Evolutionary conservation across 2,329 filamentous ascomycete species (phyloP).

Genomic region (Colletotrichum camelliae): DNA sequence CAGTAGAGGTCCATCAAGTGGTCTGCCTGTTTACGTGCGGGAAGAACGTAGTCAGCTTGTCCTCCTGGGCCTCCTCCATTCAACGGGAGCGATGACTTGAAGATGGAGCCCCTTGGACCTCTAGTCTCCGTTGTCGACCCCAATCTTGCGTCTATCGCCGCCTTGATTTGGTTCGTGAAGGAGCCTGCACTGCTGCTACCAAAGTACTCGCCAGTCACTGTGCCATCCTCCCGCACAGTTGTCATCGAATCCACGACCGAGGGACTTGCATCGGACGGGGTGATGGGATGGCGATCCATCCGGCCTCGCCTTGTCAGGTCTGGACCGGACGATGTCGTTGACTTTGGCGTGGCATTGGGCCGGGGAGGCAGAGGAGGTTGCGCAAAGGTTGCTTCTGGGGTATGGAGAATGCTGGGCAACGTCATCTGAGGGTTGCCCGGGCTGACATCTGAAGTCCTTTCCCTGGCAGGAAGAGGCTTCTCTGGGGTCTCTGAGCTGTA

Average conservation of each 20-base stretch:
- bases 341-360: neutral
- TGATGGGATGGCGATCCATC: constrained; percentile 4
- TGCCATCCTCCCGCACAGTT: constrained; percentile 45
- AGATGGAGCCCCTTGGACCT: constrained; percentile 1
- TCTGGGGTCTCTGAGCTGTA: constrained; percentile 27
- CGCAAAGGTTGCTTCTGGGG: neutral
- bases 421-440: neutral
- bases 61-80: neutral
- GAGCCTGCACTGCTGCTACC: constrained; percentile 52
- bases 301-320: neutral
- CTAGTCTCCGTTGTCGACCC: constrained; percentile 12
- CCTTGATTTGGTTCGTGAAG: constrained; percentile 51
- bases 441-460: neutral
- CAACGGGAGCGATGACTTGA: constrained; percentile 23
- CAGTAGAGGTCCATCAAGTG: constrained; percentile 50
- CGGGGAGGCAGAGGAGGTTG: neutral
- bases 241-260: constrained; percentile 51
- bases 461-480: neutral
- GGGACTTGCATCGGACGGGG: constrained; percentile 25
- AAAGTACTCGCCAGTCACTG: constrained; percentile 47
- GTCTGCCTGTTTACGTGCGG: constrained; percentile 49
- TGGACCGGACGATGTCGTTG: neutral
- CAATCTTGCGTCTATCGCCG: constrained; percentile 40
- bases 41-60: constrained; percentile 42
- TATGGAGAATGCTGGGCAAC: neutral